A percentile compares a stretch with the other conserved stretches of the same genome.
Evolutionary conservation across 257 asterid genomes (phyloP).

Genomic region (Nicotiana otophora): DNA sequence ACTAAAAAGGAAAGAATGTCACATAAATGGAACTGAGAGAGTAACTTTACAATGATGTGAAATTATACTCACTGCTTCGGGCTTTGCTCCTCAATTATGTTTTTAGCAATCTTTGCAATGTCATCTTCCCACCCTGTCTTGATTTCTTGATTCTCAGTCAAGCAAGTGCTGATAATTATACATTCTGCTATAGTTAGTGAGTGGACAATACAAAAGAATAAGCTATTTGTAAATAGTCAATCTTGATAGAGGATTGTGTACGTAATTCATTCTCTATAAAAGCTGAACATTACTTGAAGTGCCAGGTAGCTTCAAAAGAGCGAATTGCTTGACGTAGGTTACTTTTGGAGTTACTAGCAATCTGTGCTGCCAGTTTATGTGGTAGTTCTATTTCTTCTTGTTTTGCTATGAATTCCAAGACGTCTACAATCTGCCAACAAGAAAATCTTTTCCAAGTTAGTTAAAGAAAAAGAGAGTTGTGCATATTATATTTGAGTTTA

Average conservation of each 20-base stretch:
- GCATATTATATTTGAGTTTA: background rate
- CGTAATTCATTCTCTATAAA: background rate
- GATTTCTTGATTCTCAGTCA: slow-evolving; percentile 56
- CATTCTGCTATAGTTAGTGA: background rate
- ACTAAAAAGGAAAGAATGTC: background rate
- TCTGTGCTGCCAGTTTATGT: slow-evolving; percentile 41
- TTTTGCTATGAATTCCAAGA: slow-evolving; percentile 60
- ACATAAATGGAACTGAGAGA: background rate
- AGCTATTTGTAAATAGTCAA: background rate
- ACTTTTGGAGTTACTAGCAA: slow-evolving; percentile 63
- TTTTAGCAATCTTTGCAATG: slow-evolving; percentile 60
- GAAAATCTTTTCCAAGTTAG: slow-evolving; percentile 13
- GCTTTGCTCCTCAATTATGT: slow-evolving; percentile 71
- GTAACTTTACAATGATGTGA: background rate
- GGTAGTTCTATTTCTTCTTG: slow-evolving; percentile 56
- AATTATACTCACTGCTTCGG: slow-evolving; percentile 64
- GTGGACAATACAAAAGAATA: background rate
- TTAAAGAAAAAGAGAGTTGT: background rate
- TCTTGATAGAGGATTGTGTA: background rate
- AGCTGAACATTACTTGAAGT: slow-evolving; percentile 32
- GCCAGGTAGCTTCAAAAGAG: slow-evolving; percentile 86
- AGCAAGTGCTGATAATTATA: background rate
- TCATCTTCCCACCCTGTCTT: slow-evolving; percentile 86
- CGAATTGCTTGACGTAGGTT: slow-evolving; percentile 86
- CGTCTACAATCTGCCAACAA: slow-evolving; percentile 49